Evolutionary conservation across 176 grass and related monocot genomes (phyloP).

Genomic region (Triticum urartu): DNA sequence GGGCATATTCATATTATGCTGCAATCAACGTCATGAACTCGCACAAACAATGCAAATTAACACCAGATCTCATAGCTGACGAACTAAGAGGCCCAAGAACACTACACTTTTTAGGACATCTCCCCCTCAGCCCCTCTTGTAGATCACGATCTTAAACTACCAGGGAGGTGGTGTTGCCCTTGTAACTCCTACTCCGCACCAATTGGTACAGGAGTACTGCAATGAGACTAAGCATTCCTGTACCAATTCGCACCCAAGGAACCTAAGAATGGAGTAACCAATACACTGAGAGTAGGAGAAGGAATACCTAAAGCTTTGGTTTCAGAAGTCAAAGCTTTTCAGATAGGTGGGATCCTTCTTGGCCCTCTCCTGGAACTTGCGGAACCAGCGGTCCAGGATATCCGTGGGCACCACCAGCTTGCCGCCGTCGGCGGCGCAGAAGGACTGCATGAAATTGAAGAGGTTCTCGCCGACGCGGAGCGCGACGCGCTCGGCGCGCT

Average conservation of each 20-base stretch:
- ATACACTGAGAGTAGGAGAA: constrained; percentile 13
- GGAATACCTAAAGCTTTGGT: constrained; percentile 19
- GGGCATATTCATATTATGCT: neutral
- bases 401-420: constrained; percentile 86
- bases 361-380: constrained; percentile 94
- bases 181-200: neutral
- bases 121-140: neutral
- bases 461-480: constrained; percentile 90
- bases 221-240: neutral
- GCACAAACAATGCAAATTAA: neutral
- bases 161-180: neutral
- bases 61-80: neutral
- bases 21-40: neutral
- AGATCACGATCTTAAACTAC: neutral
- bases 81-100: constrained; percentile 1
- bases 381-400: constrained; percentile 89
- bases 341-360: constrained; percentile 77
- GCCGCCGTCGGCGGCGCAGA: constrained; percentile 84
- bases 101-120: neutral
- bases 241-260: neutral
- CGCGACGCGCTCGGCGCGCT: constrained; percentile 70
- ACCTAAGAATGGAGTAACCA: neutral
- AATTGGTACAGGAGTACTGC: too few species aligned
- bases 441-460: constrained; percentile 98
- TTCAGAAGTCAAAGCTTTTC: constrained; percentile 82